Evolutionary conservation across 140 eudicot genomes (phyloP).

Genomic region (Flaveria floridana): DNA sequence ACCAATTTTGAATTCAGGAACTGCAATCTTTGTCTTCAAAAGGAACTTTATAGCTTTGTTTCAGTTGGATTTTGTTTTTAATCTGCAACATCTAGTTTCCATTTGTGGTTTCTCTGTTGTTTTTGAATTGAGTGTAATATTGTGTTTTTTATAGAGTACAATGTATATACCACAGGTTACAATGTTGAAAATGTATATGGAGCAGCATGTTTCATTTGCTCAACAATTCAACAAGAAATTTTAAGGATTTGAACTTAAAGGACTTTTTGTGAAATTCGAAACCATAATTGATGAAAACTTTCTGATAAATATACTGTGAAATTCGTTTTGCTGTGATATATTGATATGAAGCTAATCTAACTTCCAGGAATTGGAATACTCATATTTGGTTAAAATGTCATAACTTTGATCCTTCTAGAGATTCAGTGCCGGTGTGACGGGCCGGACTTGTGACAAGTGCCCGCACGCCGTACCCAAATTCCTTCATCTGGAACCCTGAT

Average conservation of each 20-base stretch:
- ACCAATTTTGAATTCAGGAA: conserved; percentile 8
- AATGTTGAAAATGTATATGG: neutral
- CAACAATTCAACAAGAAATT: neutral
- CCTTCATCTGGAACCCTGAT: neutral
- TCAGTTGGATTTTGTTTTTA: neutral
- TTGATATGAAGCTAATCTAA: neutral
- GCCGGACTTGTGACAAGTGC: neutral
- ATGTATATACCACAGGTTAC: neutral
- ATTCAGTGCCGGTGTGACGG: neutral
- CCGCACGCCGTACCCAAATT: neutral
- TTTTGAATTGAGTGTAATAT: neutral
- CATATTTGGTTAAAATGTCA: neutral
- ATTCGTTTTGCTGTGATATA: neutral
- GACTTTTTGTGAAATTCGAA: neutral
- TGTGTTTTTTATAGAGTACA: neutral
- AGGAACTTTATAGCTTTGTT: neutral
- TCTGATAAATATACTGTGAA: neutral
- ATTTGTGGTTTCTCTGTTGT: neutral
- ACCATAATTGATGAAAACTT: neutral
- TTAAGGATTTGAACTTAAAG: neutral
- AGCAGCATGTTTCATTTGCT: neutral
- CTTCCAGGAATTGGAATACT: neutral
- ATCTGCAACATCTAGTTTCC: conserved; percentile 7
- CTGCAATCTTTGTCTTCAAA: neutral
- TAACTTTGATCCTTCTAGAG: neutral